phyloP scores from a whole-genome alignment of 495 filamentous ascomycete species.

The Bacidia rubella region DNA sequence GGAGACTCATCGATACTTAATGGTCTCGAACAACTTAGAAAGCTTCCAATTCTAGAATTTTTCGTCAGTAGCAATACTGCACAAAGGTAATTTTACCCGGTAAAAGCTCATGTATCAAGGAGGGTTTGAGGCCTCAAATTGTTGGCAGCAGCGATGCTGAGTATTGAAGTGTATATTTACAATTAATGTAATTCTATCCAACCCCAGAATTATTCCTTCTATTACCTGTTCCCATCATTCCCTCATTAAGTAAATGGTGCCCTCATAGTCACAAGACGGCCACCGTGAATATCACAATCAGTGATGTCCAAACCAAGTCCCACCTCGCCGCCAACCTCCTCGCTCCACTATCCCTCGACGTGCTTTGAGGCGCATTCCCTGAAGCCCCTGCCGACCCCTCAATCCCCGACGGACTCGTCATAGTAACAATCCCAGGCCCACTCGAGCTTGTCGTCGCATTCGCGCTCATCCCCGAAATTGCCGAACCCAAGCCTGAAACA shows the following conservation, averaged over 20 bases:
- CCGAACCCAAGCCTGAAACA: not conserved
- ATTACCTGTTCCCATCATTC: too few relatives aligned
- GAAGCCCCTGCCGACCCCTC: not conserved
- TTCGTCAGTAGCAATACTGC: not conserved
- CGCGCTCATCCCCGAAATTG: not conserved
- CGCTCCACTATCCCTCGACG: not conserved
- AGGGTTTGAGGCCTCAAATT: too few relatives aligned
- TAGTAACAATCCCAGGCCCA: not conserved
- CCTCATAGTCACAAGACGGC: too few relatives aligned
- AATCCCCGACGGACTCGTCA: not conserved
- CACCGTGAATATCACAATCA: too few relatives aligned
- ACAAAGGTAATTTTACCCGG: too few relatives aligned
- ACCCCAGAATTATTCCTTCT: too few relatives aligned
- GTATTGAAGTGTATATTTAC: not conserved
- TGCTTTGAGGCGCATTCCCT: not conserved
- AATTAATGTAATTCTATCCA: not conserved
- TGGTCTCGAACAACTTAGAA: not conserved
- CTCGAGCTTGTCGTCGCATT: not conserved
- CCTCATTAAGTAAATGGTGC: too few relatives aligned
- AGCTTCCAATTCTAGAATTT: not conserved
- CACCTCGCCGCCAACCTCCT: too few relatives aligned
- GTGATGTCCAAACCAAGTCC: too few relatives aligned
- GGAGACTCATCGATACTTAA: too few relatives aligned
- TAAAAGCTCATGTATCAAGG: too few relatives aligned
- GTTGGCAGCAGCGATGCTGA: too few relatives aligned